phyloP scores from a whole-genome alignment of 805 yeast genomes.

The Kurtzmaniella fragi region DNA sequence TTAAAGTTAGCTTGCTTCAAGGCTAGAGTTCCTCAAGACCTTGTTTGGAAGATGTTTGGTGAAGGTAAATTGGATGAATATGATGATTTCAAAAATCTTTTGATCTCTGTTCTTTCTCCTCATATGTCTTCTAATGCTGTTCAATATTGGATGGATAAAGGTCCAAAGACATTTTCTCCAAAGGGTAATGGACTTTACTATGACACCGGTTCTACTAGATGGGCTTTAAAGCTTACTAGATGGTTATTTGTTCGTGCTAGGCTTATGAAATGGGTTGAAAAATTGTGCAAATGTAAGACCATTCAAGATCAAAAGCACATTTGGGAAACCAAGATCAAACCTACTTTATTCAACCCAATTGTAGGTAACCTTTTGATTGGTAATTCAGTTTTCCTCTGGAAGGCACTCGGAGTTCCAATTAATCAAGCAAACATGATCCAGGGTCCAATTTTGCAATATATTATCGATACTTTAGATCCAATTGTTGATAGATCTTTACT shows the following conservation, averaged over 20 bases:
- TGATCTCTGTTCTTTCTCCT: slow-evolving; percentile 55
- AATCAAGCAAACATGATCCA: slow-evolving; percentile 83
- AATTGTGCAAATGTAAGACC: slow-evolving; percentile 52
- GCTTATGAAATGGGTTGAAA: slow-evolving; percentile 43
- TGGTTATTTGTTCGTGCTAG: slow-evolving; percentile 57
- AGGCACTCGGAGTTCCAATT: slow-evolving; percentile 83
- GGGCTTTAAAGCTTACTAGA: slow-evolving; percentile 73
- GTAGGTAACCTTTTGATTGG: slow-evolving; percentile 66
- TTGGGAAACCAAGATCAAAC: slow-evolving; percentile 61
- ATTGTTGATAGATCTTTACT: slow-evolving; percentile 58
- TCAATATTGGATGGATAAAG: slow-evolving; percentile 73
- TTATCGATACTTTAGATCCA: slow-evolving; percentile 77
- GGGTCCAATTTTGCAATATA: slow-evolving; percentile 62
- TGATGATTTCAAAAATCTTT: slow-evolving; percentile 34
- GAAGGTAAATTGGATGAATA: slow-evolving; percentile 59
- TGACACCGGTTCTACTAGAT: slow-evolving; percentile 80
- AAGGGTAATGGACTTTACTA: slow-evolving; percentile 57
- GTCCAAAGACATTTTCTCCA: slow-evolving; percentile 49
- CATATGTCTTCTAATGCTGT: slow-evolving; percentile 75
- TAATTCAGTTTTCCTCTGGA: slow-evolving; percentile 85
- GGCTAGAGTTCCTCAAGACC: slow-evolving; percentile 44
- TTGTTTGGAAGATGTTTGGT: slow-evolving; percentile 75
- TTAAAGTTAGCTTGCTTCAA: slow-evolving; percentile 70
- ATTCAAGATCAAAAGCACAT: slow-evolving; percentile 58
- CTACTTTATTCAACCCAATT: slow-evolving; percentile 65